Percentiles rank a stretch among this genome's conserved stretches.
Conservation (phyloP, 257 asterid genomes). For the Solanum commersonii region DNA sequence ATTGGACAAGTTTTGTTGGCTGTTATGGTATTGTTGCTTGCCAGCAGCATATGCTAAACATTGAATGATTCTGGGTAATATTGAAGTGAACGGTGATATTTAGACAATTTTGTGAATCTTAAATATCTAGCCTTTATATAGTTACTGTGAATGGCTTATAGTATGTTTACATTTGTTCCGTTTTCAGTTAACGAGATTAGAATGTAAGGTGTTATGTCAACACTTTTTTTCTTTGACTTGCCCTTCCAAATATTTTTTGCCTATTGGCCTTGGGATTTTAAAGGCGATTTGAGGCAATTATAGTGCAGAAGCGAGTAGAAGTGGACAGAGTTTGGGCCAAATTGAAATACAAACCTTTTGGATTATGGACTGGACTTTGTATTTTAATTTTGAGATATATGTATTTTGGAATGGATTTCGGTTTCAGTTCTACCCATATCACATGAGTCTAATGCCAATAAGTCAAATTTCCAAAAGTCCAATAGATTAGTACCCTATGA, state of each 20-base stretch:
- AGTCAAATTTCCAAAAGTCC: background rate
- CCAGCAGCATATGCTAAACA: background rate
- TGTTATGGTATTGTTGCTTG: background rate
- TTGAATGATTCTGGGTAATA: background rate
- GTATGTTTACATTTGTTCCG: background rate
- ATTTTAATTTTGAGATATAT: no score
- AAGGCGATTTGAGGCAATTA: no score
- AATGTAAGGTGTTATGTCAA: background rate
- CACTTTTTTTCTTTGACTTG: background rate
- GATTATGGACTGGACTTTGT: background rate
- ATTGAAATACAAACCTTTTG: background rate
- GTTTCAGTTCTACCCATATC: background rate
- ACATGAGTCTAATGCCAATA: background rate
- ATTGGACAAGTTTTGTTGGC: background rate
- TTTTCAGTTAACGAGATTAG: background rate
- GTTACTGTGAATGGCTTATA: background rate
- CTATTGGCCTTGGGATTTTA: background rate
- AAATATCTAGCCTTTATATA: background rate
- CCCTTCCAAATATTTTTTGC: background rate
- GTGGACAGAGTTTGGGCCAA: background rate
- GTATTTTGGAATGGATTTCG: background rate
- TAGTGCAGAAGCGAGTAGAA: background rate
- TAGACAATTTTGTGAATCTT: background rate
- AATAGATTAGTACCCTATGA: no score
- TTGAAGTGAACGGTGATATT: background rate